These are phyloP conservation scores for Pilatotrama ljubarskyi DNA, from an alignment of 768 basidiomycete genomes.

Conservation along the genomic window DNA sequence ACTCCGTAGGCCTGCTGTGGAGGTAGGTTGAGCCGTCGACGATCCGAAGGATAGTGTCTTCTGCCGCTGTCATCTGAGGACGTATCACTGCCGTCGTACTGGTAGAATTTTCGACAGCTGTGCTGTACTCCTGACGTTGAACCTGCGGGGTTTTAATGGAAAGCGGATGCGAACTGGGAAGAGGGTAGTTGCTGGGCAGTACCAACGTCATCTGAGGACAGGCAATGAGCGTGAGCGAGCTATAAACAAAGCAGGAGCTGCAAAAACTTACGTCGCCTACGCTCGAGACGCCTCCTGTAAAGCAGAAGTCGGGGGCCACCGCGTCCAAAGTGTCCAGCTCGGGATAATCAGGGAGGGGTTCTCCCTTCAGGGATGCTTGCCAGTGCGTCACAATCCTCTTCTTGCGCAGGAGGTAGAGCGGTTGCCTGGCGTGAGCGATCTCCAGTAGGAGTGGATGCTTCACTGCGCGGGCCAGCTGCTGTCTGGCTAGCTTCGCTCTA, in stretches of 20 bases:
- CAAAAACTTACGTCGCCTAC: conserved; percentile 25
- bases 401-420: conserved; percentile 19
- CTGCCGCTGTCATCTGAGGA: not conserved
- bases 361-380: conserved; percentile 17
- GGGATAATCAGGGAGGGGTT: not conserved
- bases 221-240: not conserved
- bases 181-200: conserved; percentile 23
- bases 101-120: no score
- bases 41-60: conserved; percentile 17
- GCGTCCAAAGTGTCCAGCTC: conserved; percentile 1
- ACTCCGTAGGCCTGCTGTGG: conserved; percentile 46
- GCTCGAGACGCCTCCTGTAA: conserved; percentile 28
- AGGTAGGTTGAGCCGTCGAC: conserved; percentile 26
- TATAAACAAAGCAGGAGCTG: not conserved
- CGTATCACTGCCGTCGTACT: not conserved
- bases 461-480: conserved; percentile 35
- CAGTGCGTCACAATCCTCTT: conserved; percentile 27
- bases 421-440: conserved; percentile 31
- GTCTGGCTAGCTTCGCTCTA: conserved; percentile 40
- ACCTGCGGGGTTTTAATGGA: not conserved
- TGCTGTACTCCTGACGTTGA: no score
- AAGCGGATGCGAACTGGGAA: conserved; percentile 11
- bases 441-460: conserved; percentile 51
- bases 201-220: conserved; percentile 9
- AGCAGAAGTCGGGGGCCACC: conserved; percentile 15